Conservation (phyloP, 78 protist genomes). For the Protostelium mycophagum region DNA sequence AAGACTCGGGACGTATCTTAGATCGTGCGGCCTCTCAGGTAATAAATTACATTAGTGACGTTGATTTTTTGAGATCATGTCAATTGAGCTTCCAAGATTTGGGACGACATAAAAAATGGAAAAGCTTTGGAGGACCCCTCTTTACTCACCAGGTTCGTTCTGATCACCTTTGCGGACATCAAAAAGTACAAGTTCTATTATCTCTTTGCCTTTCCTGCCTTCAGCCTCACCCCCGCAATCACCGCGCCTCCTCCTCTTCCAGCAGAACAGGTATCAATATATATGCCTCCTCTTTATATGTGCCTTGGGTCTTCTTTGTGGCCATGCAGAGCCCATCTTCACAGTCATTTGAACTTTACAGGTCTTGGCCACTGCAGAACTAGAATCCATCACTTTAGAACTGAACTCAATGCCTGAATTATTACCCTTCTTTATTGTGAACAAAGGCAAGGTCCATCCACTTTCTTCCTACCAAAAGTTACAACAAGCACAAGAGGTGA, state of each 20-base stretch:
- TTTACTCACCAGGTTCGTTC: conserved; percentile 45
- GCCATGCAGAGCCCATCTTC: neutral
- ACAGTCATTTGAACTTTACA: neutral
- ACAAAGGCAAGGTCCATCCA: neutral
- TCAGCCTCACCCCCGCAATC: conserved; percentile 8
- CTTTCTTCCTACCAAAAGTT: too few species aligned
- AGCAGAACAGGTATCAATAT: neutral
- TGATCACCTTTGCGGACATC: conserved; percentile 80
- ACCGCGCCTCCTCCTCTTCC: conserved; percentile 24
- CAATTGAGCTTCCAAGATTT: conserved; percentile 15
- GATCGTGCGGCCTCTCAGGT: too few species aligned
- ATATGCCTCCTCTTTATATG: neutral
- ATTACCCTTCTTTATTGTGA: neutral
- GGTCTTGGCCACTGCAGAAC: neutral
- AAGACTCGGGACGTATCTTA: neutral
- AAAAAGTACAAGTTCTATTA: conserved; percentile 77
- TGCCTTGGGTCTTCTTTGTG: neutral
- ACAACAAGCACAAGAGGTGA: too few species aligned
- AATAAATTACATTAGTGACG: too few species aligned
- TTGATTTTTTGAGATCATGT: too few species aligned
- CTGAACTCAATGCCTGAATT: neutral
- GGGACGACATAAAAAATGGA: conserved; percentile 62
- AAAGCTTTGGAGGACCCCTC: conserved; percentile 39
- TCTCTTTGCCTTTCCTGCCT: conserved; percentile 84
- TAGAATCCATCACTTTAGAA: neutral